Conservation (phyloP, 139 green algal species). For the Asterochloris erici region DNA sequence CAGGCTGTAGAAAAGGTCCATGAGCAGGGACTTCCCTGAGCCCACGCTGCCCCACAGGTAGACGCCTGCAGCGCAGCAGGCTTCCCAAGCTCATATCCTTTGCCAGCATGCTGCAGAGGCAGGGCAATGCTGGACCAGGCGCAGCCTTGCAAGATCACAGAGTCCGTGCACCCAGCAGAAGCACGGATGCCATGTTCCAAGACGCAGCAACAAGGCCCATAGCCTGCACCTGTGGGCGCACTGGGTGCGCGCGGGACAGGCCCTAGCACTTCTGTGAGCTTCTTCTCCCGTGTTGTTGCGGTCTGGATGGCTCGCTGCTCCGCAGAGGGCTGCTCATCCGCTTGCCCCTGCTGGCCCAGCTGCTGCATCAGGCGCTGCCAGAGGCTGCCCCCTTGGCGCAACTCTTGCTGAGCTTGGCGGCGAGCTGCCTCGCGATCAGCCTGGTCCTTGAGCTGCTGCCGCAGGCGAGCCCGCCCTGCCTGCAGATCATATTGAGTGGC, state of each 20-base stretch:
- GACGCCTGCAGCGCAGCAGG: constrained; percentile 30
- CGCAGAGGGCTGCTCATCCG: background rate
- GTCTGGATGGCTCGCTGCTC: background rate
- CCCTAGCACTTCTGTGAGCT: background rate
- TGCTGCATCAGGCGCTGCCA: background rate
- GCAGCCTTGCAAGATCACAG: background rate
- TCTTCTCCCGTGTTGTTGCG: background rate
- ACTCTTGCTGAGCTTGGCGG: background rate
- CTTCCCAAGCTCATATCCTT: background rate
- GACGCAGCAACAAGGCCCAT: background rate
- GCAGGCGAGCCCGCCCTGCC: background rate
- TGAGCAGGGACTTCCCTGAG: constrained; percentile 63
- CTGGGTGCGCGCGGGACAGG: background rate
- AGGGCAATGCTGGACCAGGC: background rate
- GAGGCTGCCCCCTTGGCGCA: background rate
- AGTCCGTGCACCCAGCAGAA: background rate
- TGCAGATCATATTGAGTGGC: background rate
- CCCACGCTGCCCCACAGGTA: constrained; percentile 70
- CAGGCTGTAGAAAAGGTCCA: constrained; percentile 55
- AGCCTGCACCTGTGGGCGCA: constrained; percentile 1
- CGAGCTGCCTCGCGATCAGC: background rate
- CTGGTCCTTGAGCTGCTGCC: background rate
- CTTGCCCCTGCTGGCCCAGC: background rate
- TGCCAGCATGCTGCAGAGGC: background rate
- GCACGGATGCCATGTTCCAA: background rate